Evolutionary conservation across 495 filamentous ascomycete genomes (phyloP), one percentile per base, ranked within the genome.

Genomic region (Penicillium goetzii): DNA sequence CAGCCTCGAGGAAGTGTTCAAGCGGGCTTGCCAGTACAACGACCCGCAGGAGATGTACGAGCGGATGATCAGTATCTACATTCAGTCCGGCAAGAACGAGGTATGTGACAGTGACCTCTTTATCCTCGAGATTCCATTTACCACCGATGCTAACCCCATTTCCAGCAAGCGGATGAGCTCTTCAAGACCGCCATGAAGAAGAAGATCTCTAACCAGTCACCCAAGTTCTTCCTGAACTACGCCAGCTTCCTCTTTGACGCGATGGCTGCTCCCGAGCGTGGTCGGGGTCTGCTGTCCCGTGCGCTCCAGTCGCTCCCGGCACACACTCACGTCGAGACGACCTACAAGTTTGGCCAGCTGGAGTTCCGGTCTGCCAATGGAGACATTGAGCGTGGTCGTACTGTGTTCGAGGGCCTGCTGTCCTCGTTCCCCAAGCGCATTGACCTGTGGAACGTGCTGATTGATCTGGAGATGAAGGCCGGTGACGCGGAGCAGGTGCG

Each of bases 21-120:
- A 90, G 80, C 88, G 91, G 52, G 95, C 95, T 4, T 97, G 93
- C 77, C 90, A 93, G 69, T 93, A 93, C 79, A 97, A 97, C 68
- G 94, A 99, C 68, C 83, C 91, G 25, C 88, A 92, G 58, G 92
- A 95, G 67, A 90, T 98, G 64, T 89, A 97, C 71, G 90, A 97
- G 76, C 89, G 90, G 33, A 80, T 98, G 65, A 88, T 90, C 28
- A 97, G 91, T 76, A 97, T 97, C 74, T 96, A 93, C 77, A 95
- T 98, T 70, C 91, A 95, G 68, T 91, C 92, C 50, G 88, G 87
- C 59, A 96, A 96, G 80, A 82, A 88, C 66, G 79, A 85, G 76
- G 83, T 85, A 80, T 64, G 75, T 72, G 56, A 41, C 25, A 23
- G 19, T 6, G n/a, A 19, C 9, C 43, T 25, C 10, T 23, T 51